A percentile compares a stretch with the other conserved stretches of the same genome.
phyloP scores from a whole-genome alignment of 257 asterid genomes.

The Solanum chmielewskii region DNA sequence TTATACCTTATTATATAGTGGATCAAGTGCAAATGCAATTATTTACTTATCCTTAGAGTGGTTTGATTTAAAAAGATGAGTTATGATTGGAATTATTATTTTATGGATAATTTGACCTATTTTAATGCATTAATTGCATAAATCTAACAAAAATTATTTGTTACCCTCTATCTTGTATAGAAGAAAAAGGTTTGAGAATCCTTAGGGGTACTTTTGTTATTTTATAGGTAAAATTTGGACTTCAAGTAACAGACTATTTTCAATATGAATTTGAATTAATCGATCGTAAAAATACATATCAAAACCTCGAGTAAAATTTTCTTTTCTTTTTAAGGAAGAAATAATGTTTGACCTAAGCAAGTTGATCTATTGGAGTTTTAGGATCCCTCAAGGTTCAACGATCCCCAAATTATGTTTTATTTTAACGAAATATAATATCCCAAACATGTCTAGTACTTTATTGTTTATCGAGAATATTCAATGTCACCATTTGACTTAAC shows the following conservation, averaged over 20 bases:
- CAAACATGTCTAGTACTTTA: not conserved
- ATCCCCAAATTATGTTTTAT: not conserved
- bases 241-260: not conserved
- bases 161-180: not conserved
- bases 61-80: no score
- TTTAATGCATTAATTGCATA: no score
- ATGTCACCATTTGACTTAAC: not conserved
- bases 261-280: not conserved
- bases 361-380: not conserved
- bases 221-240: not conserved
- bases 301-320: accelerated
- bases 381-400: not conserved
- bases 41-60: not conserved
- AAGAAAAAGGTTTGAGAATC: not conserved
- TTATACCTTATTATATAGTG: not conserved
- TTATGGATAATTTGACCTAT: no score
- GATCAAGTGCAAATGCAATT: not conserved
- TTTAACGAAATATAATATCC: not conserved
- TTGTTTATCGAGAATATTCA: not conserved
- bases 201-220: no score
- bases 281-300: no score
- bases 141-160: no score
- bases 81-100: no score
- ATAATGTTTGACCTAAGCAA: not conserved
- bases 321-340: no score